Evolutionary conservation across 2,329 filamentous ascomycete species (phyloP), one percentile per base, ranked within the genome.

Genomic region (Coniochaeta pulveracea): DNA sequence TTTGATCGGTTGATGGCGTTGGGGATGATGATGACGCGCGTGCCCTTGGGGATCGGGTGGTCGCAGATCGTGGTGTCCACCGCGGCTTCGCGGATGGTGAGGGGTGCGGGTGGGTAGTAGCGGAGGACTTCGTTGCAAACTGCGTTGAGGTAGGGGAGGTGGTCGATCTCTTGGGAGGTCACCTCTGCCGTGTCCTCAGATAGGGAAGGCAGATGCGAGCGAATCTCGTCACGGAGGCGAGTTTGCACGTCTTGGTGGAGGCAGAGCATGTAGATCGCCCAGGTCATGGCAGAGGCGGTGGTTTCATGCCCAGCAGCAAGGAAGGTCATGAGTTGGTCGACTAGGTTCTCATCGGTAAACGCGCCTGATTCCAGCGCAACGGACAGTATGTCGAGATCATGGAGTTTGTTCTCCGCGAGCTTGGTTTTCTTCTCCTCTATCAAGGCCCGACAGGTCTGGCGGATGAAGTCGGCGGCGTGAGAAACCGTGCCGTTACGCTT

Each of bases 311-410:
- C 80, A 0, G 85, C 85, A 1, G 80, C 80, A 5, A 93, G 70
- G 60, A 93, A 91, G 1, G 84, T 93, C 83, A 93, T 91, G 50
- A 91, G 71, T 56, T 93, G 85, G 52, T 91, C 81, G 22, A 85
- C 72, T n/a, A 93, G 70, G 39, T 85, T 76, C 31, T 85, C 80
- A 40, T 91, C 83, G 10, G 60, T 70, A 56, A 93, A 91, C 5
- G 66, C 74, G 29, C 81, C 82, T 24, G 76, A 85, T 49, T 79
- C 71, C 30, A 93, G 62, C 11, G 85, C 85, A 0, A 89, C 80
- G 1, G 80, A 85, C 21, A 93, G 63, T 37, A 94, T 91, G 52
- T 93, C 85, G 6, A 72, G 54, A 28, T 76, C 75, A 1, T 56
- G 57, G 16, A 57, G 54, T 38, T 69, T 60, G 38, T 67, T 63